Conservation (phyloP, 768 basidiomycete species). For the Lanmaoa pseudosensibilis region DNA sequence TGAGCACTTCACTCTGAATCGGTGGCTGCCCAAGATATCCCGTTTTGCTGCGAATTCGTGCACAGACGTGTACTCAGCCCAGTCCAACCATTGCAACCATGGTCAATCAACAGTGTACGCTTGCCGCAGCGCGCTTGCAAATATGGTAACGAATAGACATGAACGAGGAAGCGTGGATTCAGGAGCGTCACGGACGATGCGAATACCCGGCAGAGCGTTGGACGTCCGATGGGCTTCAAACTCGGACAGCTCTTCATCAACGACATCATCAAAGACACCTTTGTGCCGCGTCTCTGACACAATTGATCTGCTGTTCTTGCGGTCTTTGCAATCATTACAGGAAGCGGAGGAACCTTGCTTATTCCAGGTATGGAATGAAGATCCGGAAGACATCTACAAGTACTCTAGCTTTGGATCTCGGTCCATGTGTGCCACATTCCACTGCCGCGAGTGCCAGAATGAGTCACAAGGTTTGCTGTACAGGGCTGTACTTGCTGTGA, state of each 20-base stretch:
- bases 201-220: background rate
- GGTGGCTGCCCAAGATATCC: background rate
- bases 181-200: background rate
- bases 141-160: no score
- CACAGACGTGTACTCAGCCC: background rate
- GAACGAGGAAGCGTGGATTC: background rate
- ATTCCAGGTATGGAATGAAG: slow-evolving; percentile 1
- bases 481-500: slow-evolving; percentile 20
- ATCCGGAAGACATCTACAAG: slow-evolving; percentile 2
- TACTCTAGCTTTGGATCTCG: background rate
- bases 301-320: background rate
- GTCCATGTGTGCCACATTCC: background rate
- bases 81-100: background rate
- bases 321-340: background rate
- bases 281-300: background rate
- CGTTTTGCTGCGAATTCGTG: background rate
- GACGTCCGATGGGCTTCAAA: background rate
- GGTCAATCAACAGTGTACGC: background rate
- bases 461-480: slow-evolving; percentile 16
- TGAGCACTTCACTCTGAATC: no score
- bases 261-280: background rate
- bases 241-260: background rate
- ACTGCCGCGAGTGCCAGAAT: background rate
- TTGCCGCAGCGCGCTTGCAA: background rate
- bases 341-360: background rate